phyloP scores from a whole-genome alignment of 2,329 filamentous ascomycete genomes.

The Neonectria ditissima region DNA sequence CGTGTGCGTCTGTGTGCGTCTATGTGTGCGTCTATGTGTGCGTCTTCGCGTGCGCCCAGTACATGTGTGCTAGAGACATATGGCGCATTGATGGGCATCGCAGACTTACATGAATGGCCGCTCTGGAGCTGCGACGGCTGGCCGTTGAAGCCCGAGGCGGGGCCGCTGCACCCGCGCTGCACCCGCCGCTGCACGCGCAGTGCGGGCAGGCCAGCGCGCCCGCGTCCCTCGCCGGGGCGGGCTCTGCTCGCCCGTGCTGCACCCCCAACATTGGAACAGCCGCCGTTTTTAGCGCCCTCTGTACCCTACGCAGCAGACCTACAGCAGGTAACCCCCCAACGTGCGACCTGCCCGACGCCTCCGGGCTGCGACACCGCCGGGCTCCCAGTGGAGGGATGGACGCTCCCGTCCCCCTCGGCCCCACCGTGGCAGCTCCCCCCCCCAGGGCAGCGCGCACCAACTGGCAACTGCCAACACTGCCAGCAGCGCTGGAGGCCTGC shows the following conservation, averaged over 20 bases:
- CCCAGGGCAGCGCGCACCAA: background rate
- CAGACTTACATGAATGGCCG: conserved; percentile 8
- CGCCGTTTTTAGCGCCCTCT: background rate
- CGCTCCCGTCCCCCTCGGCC: background rate
- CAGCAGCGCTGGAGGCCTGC: background rate
- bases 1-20: conserved; percentile 1
- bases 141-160: conserved; percentile 3
- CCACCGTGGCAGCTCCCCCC: background rate
- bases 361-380: background rate
- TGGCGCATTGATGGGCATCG: background rate
- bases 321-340: too few species aligned
- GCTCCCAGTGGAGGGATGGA: background rate
- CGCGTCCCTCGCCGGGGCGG: background rate
- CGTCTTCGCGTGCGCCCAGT: background rate
- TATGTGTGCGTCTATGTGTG: background rate
- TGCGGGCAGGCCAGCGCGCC: background rate
- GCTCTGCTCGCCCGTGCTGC: background rate
- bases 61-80: background rate
- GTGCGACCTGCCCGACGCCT: background rate
- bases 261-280: too few species aligned
- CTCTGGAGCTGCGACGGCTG: background rate
- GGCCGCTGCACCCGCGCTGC: conserved; percentile 10
- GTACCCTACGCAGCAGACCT: background rate
- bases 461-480: background rate
- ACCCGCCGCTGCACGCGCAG: too few species aligned